phyloP scores from a whole-genome alignment of 306 rosid species.

The Inga laurina region DNA sequence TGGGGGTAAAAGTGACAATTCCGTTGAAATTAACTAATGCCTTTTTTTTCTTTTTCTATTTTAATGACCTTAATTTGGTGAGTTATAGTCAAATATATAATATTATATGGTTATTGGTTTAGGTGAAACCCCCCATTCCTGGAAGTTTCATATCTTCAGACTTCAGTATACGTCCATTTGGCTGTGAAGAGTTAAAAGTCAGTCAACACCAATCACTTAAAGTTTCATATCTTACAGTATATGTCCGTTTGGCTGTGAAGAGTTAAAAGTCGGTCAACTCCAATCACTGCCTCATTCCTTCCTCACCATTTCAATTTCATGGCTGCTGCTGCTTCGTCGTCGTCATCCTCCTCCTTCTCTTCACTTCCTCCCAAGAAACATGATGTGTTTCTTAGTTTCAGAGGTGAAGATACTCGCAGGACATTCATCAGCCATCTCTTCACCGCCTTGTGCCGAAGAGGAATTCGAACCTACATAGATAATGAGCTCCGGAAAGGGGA shows the following conservation, averaged over 20 bases:
- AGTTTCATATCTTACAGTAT: not conserved
- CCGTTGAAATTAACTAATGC: too few relatives aligned
- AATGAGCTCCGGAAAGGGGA: constrained; percentile 1
- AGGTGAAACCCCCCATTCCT: too few relatives aligned
- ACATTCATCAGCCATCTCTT: constrained; percentile 7
- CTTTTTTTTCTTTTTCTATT: too few relatives aligned
- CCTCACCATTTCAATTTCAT: not conserved
- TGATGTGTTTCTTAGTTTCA: constrained; percentile 22
- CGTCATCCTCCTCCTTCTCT: not conserved
- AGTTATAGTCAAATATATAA: too few relatives aligned
- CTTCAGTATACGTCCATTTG: not conserved
- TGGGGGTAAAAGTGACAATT: too few relatives aligned
- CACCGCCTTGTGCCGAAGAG: not conserved
- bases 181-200: not conserved
- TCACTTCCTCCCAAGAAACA: not conserved
- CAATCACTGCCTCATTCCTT: not conserved
- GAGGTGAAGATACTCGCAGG: constrained; percentile 15
- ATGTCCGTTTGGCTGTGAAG: not conserved
- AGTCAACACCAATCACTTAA: not conserved
- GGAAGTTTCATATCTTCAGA: too few relatives aligned
- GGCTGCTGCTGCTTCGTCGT: not conserved
- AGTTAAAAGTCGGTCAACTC: not conserved
- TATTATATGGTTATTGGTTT: too few relatives aligned
- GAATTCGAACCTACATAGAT: not conserved
- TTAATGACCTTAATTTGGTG: too few relatives aligned